phyloP scores from a whole-genome alignment of 164 flowering plant species.

The Dillenia suffruticosa region DNA sequence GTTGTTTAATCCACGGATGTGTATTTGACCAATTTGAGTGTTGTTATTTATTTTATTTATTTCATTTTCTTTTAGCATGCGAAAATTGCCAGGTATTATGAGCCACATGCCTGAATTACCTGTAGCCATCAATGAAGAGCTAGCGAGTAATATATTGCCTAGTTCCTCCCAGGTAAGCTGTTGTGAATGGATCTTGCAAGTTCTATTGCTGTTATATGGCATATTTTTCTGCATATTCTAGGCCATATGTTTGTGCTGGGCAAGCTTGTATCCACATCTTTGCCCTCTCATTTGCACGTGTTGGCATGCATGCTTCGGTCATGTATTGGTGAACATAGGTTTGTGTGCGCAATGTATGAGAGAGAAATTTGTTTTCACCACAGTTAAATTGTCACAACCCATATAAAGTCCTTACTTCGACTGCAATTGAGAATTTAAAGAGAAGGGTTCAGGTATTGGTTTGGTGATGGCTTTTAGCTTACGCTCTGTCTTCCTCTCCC shows the following conservation, averaged over 20 bases:
- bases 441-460: no score
- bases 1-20: no score
- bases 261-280: not conserved
- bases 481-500: no score
- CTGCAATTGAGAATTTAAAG: no score
- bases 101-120: constrained; percentile 66
- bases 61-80: constrained; percentile 39
- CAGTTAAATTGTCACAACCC: no score
- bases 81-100: constrained; percentile 51
- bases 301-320: not conserved
- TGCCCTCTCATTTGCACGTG: not conserved
- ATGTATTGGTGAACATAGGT: not conserved
- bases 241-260: no score
- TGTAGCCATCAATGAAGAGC: constrained; percentile 50
- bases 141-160: constrained; percentile 39
- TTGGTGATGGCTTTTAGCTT: no score
- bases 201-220: no score
- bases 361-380: no score
- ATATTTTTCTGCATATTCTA: no score
- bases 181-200: not conserved
- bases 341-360: no score
- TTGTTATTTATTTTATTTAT: constrained; percentile 2
- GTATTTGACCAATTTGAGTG: not conserved
- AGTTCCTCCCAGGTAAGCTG: constrained; percentile 37
- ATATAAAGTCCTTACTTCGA: no score